Evolutionary conservation across 208 protist species (phyloP), one percentile per base, ranked within the genome.

Genomic region (Trypanosoma scelopori): DNA sequence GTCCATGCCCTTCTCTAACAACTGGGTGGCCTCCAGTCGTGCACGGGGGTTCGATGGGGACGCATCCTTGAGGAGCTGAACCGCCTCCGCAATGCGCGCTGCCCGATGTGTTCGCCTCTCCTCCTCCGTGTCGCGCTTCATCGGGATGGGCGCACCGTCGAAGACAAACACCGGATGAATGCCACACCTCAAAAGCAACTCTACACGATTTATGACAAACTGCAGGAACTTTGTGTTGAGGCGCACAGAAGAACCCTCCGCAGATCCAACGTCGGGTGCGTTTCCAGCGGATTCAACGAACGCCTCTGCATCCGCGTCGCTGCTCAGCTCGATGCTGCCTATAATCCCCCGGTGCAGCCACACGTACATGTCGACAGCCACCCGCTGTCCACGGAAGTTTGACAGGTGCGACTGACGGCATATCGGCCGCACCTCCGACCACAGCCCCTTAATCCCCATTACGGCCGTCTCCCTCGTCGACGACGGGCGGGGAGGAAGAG

Each of bases 351-450:
- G 80, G 56, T 95, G 89, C 11, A 95, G 72, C 86, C 89, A 95
- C n/a, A 92, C 85, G 74, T 95, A 95, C 82, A 91, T 95, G 70
- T 95, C 89, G 12, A 95, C 72, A n/a, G 78, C 85, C 12, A 95
- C 81, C 4, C 82, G 76, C 66, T 91, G 78, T 0, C 82, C 81
- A 23, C 79, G 73, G 51, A 95, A 95, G 59, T 91, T 83, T 23
- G 73, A 79, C 16, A 95, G 55, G 67, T 95, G 85, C 1, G 82
- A 82, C 59, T 81, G 76, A n/a, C 78, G 82, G n/a, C 80, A 79
- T 35, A 89, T 82, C 32, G 74, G 84, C 57, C 84, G 77, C 22
- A 95, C 74, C 25, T 82, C 85, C 56, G 76, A 55, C 86, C 89
- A 95, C 12, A 95, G 73, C 0, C 84, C 84, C 78, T 95, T 95